Evolutionary conservation across 352 stramenopile genomes (phyloP).

Genomic region (Phytophthora podocarpi): DNA sequence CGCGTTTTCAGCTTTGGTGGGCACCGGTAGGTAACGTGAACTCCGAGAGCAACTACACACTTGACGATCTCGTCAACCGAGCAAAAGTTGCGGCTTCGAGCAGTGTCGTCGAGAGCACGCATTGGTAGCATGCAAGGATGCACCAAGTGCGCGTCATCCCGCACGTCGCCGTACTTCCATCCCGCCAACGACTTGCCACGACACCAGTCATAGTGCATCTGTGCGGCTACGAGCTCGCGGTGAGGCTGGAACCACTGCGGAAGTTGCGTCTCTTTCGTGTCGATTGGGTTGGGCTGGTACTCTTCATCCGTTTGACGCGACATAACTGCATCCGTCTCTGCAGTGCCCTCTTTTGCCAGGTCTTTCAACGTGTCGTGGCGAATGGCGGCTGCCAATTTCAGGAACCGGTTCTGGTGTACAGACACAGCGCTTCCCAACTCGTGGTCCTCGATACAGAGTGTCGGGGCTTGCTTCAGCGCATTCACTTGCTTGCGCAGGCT

Average conservation of each 20-base stretch:
- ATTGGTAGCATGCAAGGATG: conserved; percentile 64
- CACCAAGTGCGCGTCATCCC: conserved; percentile 46
- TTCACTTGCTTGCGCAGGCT: conserved; percentile 47
- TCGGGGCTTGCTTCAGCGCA: conserved; percentile 41
- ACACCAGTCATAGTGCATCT: conserved; percentile 78
- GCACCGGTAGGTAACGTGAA: conserved; percentile 31
- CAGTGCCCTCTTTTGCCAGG: conserved; percentile 1
- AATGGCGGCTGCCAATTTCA: conserved; percentile 36
- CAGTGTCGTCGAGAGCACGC: conserved; percentile 42
- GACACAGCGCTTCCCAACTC: conserved; percentile 63
- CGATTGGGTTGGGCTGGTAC: conserved; percentile 53
- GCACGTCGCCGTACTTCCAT: conserved; percentile 43
- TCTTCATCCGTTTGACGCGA: background rate
- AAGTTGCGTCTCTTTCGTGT: conserved; percentile 29
- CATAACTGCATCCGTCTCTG: background rate
- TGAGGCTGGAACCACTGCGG: conserved; percentile 44
- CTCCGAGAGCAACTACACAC: conserved; percentile 63
- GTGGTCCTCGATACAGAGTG: conserved; percentile 45
- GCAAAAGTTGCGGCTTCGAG: conserved; percentile 46
- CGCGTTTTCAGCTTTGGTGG: conserved; percentile 24
- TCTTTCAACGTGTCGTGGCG: conserved; percentile 28
- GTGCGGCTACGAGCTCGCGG: conserved; percentile 40
- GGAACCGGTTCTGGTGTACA: conserved; percentile 53
- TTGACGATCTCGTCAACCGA: conserved; percentile 64
- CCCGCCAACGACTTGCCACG: conserved; percentile 50